Conservation (phyloP, 2,329 filamentous ascomycete genomes). For the Alternaria dauci region DNA sequence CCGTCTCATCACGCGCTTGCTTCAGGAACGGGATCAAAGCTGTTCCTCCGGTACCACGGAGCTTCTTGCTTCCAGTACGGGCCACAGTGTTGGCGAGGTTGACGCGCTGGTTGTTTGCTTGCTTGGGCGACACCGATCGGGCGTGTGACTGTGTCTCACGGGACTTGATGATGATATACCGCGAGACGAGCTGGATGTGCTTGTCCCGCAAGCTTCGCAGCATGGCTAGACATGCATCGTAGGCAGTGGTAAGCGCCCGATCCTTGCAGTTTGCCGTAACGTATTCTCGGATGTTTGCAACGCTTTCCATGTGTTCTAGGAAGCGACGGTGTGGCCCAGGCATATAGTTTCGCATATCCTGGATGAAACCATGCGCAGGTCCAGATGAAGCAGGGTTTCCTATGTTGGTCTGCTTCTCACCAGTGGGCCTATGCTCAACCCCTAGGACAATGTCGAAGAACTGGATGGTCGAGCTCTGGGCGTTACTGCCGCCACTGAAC, state of each 20-base stretch:
- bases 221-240: constrained; percentile 87
- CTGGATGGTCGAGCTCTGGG: constrained; percentile 94
- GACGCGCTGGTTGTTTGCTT: constrained; percentile 51
- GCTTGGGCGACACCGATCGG: constrained; percentile 66
- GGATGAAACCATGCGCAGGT: constrained; percentile 85
- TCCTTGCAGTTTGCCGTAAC: constrained; percentile 71
- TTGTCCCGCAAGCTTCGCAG: constrained; percentile 84
- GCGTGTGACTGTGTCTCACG: constrained; percentile 74
- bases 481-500: constrained; percentile 93
- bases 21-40: constrained; percentile 95
- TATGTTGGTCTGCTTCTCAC: constrained; percentile 64
- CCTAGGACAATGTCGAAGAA: constrained; percentile 95
- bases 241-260: constrained; percentile 76
- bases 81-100: constrained; percentile 66
- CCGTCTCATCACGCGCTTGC: constrained; percentile 94
- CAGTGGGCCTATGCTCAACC: constrained; percentile 89
- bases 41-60: constrained; percentile 92
- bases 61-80: constrained; percentile 60
- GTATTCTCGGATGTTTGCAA: constrained; percentile 88
- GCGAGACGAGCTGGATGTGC: constrained; percentile 94
- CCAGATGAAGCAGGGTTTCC: constrained; percentile 56
- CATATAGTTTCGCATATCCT: constrained; percentile 98
- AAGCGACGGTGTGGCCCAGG: constrained; percentile 91
- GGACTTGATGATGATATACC: constrained; percentile 92
- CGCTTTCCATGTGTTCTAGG: constrained; percentile 76